These are phyloP conservation scores for Phytophthora citrophthora DNA, from an alignment of 352 stramenopile species.

Conservation along the genomic window DNA sequence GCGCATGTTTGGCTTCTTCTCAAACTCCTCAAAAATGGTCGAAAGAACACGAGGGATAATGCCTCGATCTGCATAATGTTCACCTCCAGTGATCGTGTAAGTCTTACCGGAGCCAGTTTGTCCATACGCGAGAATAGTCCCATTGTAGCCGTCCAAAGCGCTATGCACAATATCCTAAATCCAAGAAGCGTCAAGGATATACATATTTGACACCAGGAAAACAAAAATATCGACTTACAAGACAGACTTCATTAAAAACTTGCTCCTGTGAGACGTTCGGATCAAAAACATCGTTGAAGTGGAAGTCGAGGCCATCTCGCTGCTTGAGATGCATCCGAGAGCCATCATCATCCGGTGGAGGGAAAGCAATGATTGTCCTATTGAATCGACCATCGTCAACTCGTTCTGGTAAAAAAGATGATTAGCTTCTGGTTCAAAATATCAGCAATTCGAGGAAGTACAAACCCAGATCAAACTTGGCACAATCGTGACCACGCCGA, in stretches of 20 bases:
- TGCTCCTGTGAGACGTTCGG: slow-evolving; percentile 68
- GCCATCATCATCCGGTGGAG: slow-evolving; percentile 59
- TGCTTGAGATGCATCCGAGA: slow-evolving; percentile 73
- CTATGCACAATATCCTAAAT: slow-evolving; percentile 72
- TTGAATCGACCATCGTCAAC: slow-evolving; percentile 51
- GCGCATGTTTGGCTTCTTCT: slow-evolving; percentile 54
- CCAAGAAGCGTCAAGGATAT: too few relatives aligned
- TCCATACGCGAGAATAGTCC: slow-evolving; percentile 75
- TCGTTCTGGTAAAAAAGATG: slow-evolving; percentile 38
- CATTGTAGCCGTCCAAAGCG: slow-evolving; percentile 76
- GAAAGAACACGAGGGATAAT: slow-evolving; percentile 95
- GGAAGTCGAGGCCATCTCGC: slow-evolving; percentile 73
- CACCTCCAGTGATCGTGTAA: slow-evolving; percentile 84
- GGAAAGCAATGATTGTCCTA: slow-evolving; percentile 63
- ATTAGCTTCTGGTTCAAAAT: not conserved
- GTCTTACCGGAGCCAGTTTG: slow-evolving; percentile 80
- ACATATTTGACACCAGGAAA: too few relatives aligned
- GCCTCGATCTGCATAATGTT: slow-evolving; percentile 94
- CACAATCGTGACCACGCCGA: slow-evolving; percentile 56
- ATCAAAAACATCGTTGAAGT: slow-evolving; percentile 77
- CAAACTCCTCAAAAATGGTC: slow-evolving; percentile 91
- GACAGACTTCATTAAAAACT: slow-evolving; percentile 72
- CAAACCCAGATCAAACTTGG: slow-evolving; percentile 67
- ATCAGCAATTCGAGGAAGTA: not conserved
- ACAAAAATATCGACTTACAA: slow-evolving; percentile 31